Percentiles rank a stretch among this genome's conserved stretches.
phyloP scores from a whole-genome alignment of 495 filamentous ascomycete genomes.

The Lasiosphaeria miniovina region DNA sequence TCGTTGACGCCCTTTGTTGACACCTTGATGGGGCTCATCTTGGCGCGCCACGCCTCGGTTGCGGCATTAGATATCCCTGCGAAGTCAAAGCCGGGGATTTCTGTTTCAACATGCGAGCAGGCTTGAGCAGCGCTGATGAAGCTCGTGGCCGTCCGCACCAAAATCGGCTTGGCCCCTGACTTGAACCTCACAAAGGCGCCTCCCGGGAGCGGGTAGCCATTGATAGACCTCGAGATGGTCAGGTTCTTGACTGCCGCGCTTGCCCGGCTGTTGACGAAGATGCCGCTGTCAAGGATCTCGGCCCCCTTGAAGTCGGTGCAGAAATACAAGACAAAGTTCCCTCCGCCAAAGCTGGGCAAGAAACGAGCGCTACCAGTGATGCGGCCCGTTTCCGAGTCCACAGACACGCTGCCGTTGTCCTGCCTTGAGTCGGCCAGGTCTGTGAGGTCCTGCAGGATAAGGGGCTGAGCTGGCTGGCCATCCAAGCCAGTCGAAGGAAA shows the following conservation, averaged over 20 bases:
- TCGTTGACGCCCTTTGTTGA: slow-evolving; percentile 52
- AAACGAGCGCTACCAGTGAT: slow-evolving; percentile 66
- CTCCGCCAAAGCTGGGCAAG: slow-evolving; percentile 66
- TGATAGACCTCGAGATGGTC: slow-evolving; percentile 56
- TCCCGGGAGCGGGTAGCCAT: slow-evolving; percentile 63
- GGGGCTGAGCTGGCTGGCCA: slow-evolving; percentile 48
- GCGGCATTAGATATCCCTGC: slow-evolving; percentile 50
- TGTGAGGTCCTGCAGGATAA: slow-evolving; percentile 63
- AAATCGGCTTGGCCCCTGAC: slow-evolving; percentile 44
- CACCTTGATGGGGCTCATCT: slow-evolving; percentile 58
- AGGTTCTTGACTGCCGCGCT: slow-evolving; percentile 52
- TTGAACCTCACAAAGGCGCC: slow-evolving; percentile 55
- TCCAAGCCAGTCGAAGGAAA: slow-evolving; percentile 47
- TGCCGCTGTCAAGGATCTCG: slow-evolving; percentile 59
- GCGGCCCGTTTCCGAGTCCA: slow-evolving; percentile 54
- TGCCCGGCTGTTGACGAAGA: slow-evolving; percentile 60
- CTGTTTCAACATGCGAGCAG: slow-evolving; percentile 63
- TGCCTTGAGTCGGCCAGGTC: slow-evolving; percentile 64
- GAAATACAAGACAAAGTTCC: slow-evolving; percentile 57
- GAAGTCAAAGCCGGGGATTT: slow-evolving; percentile 69
- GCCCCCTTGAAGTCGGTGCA: slow-evolving; percentile 70
- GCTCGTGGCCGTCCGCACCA: slow-evolving; percentile 66
- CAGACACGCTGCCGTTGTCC: slow-evolving; percentile 55
- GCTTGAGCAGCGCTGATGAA: slow-evolving; percentile 65
- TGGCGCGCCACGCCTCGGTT: slow-evolving; percentile 58